Conservation (phyloP, 345 rosid species). For the Salix brachista region DNA sequence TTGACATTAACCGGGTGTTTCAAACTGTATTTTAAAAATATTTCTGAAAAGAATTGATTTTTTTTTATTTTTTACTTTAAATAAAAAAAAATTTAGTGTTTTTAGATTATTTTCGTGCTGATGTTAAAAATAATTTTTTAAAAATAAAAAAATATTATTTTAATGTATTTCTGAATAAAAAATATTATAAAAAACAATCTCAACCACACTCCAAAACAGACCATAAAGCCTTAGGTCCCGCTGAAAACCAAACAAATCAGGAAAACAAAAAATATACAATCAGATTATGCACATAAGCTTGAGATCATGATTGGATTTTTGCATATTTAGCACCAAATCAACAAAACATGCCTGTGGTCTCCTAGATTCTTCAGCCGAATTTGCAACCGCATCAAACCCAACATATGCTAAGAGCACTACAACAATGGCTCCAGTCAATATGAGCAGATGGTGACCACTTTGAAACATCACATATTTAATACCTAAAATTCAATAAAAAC, state of each 20-base stretch:
- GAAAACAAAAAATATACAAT: constrained; percentile 5
- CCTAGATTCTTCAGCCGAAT: constrained; percentile 93
- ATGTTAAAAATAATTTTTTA: no score
- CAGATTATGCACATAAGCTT: not conserved
- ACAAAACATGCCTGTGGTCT: constrained; percentile 63
- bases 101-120: no score
- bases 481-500: not conserved
- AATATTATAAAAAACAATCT: no score
- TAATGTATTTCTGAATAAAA: no score
- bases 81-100: no score
- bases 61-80: no score
- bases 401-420: constrained; percentile 94
- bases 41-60: no score
- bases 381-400: constrained; percentile 98
- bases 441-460: constrained; percentile 95
- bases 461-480: constrained; percentile 38
- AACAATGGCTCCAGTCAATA: constrained; percentile 86
- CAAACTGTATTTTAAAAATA: no score
- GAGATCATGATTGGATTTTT: not conserved
- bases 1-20: no score
- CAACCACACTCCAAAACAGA: no score
- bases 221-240: constrained; percentile 28
- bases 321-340: constrained; percentile 1
- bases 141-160: no score
- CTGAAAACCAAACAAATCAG: constrained; percentile 40